These are phyloP conservation scores for Neurospora sp. DNA, from an alignment of 495 filamentous ascomycete genomes.

Conservation along the genomic window DNA sequence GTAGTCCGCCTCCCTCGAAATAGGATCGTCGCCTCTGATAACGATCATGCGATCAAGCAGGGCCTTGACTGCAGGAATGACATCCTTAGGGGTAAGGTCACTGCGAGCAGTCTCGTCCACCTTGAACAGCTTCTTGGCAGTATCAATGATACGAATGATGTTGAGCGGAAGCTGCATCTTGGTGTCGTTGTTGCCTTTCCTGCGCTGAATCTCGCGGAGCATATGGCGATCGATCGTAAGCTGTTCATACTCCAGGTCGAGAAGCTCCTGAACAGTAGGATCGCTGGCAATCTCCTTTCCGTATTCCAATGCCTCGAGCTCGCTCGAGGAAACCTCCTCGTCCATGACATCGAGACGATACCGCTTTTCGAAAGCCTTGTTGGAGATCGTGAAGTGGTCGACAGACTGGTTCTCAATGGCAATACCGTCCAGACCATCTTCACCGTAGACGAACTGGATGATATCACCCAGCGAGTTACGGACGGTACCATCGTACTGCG, in stretches of 20 bases:
- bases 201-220: constrained; percentile 49
- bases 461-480: constrained; percentile 95
- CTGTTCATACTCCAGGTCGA: constrained; percentile 84
- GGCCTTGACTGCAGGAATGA: constrained; percentile 69
- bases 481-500: constrained; percentile 95
- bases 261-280: constrained; percentile 65
- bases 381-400: constrained; percentile 69
- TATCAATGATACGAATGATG: constrained; percentile 79
- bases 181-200: constrained; percentile 56
- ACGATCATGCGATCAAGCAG: constrained; percentile 69
- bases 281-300: constrained; percentile 82
- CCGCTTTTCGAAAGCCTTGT: constrained; percentile 60
- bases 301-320: constrained; percentile 70
- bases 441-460: constrained; percentile 95
- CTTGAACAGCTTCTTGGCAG: constrained; percentile 78
- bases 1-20: constrained; percentile 78
- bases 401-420: constrained; percentile 86
- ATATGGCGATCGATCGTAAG: constrained; percentile 64
- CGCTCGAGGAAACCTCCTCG: constrained; percentile 39
- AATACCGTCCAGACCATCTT: constrained; percentile 88
- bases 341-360: constrained; percentile 93
- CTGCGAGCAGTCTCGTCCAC: constrained; percentile 76
- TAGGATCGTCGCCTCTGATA: constrained; percentile 70
- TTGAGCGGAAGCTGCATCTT: constrained; percentile 88
- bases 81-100: constrained; percentile 81